A percentile compares a stretch with the other conserved stretches of the same genome.
Conservation (phyloP, 1,284 basidiomycete genomes). For the Marasmius oreades region DNA sequence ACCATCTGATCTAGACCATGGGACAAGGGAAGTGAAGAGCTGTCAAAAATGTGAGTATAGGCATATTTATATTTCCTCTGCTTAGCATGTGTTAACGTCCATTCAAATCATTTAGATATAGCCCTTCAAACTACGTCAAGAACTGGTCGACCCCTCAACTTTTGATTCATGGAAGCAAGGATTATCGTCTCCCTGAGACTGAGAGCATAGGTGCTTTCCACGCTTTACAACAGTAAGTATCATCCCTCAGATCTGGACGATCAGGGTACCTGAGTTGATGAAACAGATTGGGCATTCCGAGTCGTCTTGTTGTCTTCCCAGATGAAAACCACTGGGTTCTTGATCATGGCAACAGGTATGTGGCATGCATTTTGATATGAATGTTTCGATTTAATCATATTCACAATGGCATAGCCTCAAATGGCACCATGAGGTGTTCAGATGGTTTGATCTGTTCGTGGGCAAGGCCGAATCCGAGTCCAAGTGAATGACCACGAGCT, state of each 20-base stretch:
- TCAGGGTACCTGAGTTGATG: not conserved
- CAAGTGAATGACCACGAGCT: not conserved
- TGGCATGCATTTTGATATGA: not conserved
- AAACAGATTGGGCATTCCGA: slow-evolving; percentile 67
- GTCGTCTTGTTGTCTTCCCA: slow-evolving; percentile 85
- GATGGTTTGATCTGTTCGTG: slow-evolving; percentile 64
- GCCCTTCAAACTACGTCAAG: slow-evolving; percentile 74
- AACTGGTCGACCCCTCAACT: slow-evolving; percentile 87
- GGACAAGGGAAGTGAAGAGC: slow-evolving; percentile 54
- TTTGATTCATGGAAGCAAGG: slow-evolving; percentile 83
- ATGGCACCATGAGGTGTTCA: slow-evolving; percentile 88
- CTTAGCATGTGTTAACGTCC: not conserved
- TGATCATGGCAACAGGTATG: slow-evolving; percentile 69
- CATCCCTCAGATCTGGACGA: not conserved
- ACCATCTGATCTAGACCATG: slow-evolving; percentile 49
- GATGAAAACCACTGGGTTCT: slow-evolving; percentile 93
- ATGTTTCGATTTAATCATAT: not conserved
- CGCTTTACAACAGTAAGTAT: slow-evolving; percentile 69
- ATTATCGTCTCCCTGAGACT: slow-evolving; percentile 80
- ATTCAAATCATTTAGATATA: slow-evolving; percentile 39
- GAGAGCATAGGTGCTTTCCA: slow-evolving; percentile 84
- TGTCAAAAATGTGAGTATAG: slow-evolving; percentile 50
- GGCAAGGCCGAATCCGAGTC: not conserved
- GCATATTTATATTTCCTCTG: not conserved
- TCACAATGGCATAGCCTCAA: slow-evolving; percentile 49